Base-by-base conservation (phyloP, 192 early-diverging fungal genomes). In the Coemansia sp. region DNA sequence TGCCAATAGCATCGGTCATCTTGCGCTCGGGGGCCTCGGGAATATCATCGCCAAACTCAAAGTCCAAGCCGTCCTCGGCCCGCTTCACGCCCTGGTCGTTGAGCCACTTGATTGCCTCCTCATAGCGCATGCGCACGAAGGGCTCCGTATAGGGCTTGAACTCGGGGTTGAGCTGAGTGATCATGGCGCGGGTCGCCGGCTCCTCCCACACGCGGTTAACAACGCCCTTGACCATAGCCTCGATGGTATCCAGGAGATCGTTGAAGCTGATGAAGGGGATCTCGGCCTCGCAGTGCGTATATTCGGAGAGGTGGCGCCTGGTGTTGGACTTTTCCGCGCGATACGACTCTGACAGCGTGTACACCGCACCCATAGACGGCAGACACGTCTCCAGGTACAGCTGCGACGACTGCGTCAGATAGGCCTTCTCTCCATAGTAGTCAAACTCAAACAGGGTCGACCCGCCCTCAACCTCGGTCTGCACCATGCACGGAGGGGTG, bases 401-500 rank as follows among this genome's bases (percentile, higher is more conserved):
- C 84, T 99, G 97, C 42, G 95, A 97, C 26, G 94, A 94, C 85
- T 99, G 97, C 4, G 97, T 98, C 76, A 99, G 86, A 77, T 96
- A 99, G 8, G 96, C 95, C 75, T 89, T 78, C 73, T 97, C 92
- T 36, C 93, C 96, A 68, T 99, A 99, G 84, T 99, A 99, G 72
- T 97, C 82, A 75, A 99, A 91, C 45, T 85, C 83, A 59, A 99
- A 99, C 59, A 99, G 85, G 8, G 96, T 98, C 38, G 88, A 88
- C 8, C 97, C 97, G 59, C 97, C 97, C 83, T 99, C 97, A 12
- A 97, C 96, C 78, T 97, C 95, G 39, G 96, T 99, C 85, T 99
- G 96, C 23, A 99, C 97, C 94, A 99, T 93, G 72, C 92, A 87
- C 18, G 97, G 97, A n/a, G 97, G 96, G 12, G 91, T 97, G 14